Conservation (phyloP, 1,284 basidiomycete genomes). For the Ceratobasidium sp. region DNA sequence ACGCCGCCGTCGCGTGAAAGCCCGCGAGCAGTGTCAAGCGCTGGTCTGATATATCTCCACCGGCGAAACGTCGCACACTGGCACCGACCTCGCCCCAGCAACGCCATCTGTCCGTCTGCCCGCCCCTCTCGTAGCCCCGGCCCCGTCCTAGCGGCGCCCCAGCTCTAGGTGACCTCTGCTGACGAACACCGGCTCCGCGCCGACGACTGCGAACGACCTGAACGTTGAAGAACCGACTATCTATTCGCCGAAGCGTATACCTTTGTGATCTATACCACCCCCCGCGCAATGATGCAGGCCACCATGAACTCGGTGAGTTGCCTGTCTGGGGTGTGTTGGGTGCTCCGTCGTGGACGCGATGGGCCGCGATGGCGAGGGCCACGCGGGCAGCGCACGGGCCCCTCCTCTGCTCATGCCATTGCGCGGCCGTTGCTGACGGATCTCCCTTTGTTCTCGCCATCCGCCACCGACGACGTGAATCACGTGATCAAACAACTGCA, state of each 20-base stretch:
- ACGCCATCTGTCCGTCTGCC: neutral
- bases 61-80: constrained; percentile 40
- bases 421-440: constrained; percentile 13
- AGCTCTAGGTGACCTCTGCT: constrained; percentile 17
- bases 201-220: constrained; percentile 43
- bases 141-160: neutral
- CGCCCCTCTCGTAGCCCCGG: constrained; percentile 18
- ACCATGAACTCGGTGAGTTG: constrained; percentile 35
- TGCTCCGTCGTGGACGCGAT: neutral
- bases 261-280: constrained; percentile 36
- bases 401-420: neutral
- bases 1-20: constrained; percentile 26
- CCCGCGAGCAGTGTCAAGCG: constrained; percentile 19
- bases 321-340: constrained; percentile 6
- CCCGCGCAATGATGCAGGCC: constrained; percentile 22
- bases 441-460: neutral
- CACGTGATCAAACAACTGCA: constrained; percentile 38
- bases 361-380: neutral
- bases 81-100: constrained; percentile 29
- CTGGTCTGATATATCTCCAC: constrained; percentile 30
- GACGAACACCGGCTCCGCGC: constrained; percentile 44
- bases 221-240: constrained; percentile 21
- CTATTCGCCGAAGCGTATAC: constrained; percentile 4
- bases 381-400: neutral
- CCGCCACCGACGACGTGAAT: constrained; percentile 1